Conservation (phyloP, 169 alveolate genomes). For the Plasmodium knowlesi region DNA sequence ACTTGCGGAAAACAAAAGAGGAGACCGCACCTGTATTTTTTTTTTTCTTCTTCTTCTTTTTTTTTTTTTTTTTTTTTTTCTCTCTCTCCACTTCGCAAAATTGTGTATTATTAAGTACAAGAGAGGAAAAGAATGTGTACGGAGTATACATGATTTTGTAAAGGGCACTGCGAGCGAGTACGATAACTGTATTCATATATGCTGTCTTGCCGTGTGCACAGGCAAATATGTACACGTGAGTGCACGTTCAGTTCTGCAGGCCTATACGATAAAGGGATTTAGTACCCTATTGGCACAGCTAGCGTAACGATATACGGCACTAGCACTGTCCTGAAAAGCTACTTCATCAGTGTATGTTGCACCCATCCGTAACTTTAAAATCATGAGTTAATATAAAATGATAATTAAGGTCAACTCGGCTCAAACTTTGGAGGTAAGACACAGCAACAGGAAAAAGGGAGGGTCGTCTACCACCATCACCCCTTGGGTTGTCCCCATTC, state of each 20-base stretch:
- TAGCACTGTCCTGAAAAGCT: no score
- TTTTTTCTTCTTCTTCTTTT: no score
- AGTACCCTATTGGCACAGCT: not conserved
- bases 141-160: not conserved
- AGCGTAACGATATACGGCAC: not conserved
- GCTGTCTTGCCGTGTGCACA: not conserved
- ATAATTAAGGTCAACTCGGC: conserved; percentile 65
- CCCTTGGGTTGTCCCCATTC: not conserved
- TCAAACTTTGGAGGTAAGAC: conserved; percentile 68
- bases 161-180: not conserved
- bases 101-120: not conserved
- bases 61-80: not conserved
- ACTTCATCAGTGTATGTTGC: no score
- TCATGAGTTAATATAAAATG: conserved; percentile 75
- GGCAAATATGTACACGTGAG: conserved; percentile 4
- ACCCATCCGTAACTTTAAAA: conserved; percentile 16
- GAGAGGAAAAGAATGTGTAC: not conserved
- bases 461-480: not conserved
- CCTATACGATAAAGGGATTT: not conserved
- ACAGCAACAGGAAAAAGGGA: not conserved
- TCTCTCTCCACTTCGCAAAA: not conserved
- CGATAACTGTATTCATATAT: not conserved
- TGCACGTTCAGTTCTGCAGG: not conserved
- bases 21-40: not conserved
- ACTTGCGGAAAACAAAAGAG: not conserved